These are phyloP conservation scores for Endoconidiophora polonica DNA, from an alignment of 2,329 filamentous ascomycete genomes.

Conservation along the genomic window DNA sequence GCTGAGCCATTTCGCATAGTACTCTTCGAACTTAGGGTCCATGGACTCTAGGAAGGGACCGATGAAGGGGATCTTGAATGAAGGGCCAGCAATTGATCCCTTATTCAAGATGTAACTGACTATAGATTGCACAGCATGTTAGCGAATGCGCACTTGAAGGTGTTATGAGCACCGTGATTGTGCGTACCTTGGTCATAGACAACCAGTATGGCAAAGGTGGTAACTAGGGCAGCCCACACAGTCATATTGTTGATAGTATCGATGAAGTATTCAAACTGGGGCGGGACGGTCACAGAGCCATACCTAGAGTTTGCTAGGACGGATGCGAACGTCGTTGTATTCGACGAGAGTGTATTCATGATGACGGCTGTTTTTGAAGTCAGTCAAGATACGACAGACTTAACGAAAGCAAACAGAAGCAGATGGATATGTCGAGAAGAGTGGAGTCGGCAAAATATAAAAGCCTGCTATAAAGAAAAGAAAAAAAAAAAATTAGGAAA, in stretches of 20 bases:
- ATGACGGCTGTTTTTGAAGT: not conserved
- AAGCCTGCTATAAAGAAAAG: not conserved
- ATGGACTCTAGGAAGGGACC: conserved; percentile 91
- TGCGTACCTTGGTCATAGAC: conserved; percentile 77
- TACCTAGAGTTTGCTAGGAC: conserved; percentile 46
- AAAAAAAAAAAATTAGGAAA: not conserved
- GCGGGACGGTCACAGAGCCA: conserved; percentile 31
- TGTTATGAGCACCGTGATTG: conserved; percentile 14
- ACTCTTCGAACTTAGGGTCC: conserved; percentile 80
- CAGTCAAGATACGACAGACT: no score
- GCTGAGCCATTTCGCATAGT: conserved; percentile 82
- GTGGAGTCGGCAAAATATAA: not conserved
- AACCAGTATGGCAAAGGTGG: conserved; percentile 52
- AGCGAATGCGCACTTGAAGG: not conserved
- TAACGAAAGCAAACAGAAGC: not conserved
- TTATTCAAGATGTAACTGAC: conserved; percentile 62
- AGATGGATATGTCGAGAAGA: not conserved
- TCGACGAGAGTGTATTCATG: conserved; percentile 25
- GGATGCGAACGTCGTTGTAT: conserved; percentile 49
- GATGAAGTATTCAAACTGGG: conserved; percentile 39
- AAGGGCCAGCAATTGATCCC: conserved; percentile 57
- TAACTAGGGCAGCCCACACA: conserved; percentile 32
- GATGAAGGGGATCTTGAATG: conserved; percentile 70
- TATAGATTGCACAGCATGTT: conserved; percentile 21
- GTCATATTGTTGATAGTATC: conserved; percentile 32